Base-by-base conservation (phyloP, 2,329 filamentous ascomycete species). In the Rhinocladiella mackenziei region DNA sequence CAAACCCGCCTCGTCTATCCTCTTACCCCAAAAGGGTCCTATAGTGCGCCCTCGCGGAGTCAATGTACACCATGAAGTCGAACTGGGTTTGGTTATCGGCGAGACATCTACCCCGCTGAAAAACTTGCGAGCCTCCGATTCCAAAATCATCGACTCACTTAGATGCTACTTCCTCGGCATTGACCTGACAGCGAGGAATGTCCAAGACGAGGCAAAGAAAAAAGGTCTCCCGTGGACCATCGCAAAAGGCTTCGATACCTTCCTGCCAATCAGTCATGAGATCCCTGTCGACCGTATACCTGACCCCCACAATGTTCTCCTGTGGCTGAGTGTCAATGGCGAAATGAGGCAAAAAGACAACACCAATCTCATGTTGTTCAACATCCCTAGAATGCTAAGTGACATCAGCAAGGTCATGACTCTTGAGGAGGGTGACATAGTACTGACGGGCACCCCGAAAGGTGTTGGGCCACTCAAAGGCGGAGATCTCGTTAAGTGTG, bases 381-480 rank as follows among this genome's bases (percentile, higher is more conserved):
- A 78, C 45, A 92, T 98, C 60, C 89, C 91, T 15, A 76, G 86
- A 56, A 81, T 94, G 53, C 66, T 98, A 61, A 86, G 84, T 60
- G 89, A 96, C 70, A 94, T 98, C 62, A 92, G 87, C 55, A 83
- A 83, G 63, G 89, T 97, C 45, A 96, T 97, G 89, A 89, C 88
- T 6, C 74, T 98, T 47, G 84, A 94, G 67, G 80, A 85, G 60
- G 92, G 91, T 36, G 92, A 98, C 66, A 82, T 98, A 60, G 81
- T 98, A 36, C 71, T 98, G 57, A 98, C 92, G n/a, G 92, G 92
- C 13, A 98, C 92, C 38, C 92, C 92, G 37, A 96, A 96, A 70
- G 92, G 92, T 9, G 92, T 98, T 1, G 92, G 92, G 1, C 76
- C 82, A 14, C 89, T 95, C 1, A 79, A 81, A 48, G 81, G 86